Evolutionary conservation across 2,329 filamentous ascomycete genomes (phyloP).

Genomic region (Pseudogymnoascus sp.): DNA sequence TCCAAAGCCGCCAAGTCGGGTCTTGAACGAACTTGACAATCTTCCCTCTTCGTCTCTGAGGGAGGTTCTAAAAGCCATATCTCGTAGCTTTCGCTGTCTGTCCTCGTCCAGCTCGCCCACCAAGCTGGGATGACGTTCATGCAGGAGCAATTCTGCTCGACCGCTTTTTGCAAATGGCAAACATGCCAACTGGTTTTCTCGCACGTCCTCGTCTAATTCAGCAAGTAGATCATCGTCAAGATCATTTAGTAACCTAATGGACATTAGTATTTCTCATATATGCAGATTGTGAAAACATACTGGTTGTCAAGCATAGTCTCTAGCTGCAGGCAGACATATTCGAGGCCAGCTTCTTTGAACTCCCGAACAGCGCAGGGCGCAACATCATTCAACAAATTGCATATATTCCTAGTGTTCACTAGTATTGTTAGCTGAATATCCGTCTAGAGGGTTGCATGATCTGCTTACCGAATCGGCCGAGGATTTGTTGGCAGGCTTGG

Average conservation of each 20-base stretch:
- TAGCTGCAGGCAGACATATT: constrained; percentile 87
- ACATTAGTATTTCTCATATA: constrained; percentile 19
- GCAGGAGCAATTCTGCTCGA: constrained; percentile 58
- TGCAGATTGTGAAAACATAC: constrained; percentile 27
- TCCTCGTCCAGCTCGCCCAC: constrained; percentile 62
- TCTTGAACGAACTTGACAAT: constrained; percentile 52
- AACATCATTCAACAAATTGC: constrained; percentile 76
- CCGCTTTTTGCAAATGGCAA: constrained; percentile 73
- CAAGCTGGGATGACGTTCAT: constrained; percentile 39
- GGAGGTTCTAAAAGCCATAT: constrained; percentile 62
- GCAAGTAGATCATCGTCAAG: constrained; percentile 76
- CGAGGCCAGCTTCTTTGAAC: constrained; percentile 82
- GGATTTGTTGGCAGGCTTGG: constrained; percentile 77
- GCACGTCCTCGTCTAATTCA: constrained; percentile 74
- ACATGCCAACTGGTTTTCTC: constrained; percentile 72
- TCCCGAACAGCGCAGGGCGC: constrained; percentile 74
- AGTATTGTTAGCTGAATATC: constrained; percentile 21
- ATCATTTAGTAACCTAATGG: constrained; percentile 58
- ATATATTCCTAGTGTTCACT: constrained; percentile 81
- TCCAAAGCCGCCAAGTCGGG: constrained; percentile 55
- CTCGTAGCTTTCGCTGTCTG: constrained; percentile 62
- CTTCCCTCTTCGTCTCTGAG: constrained; percentile 61
- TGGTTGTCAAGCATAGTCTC: constrained; percentile 90
- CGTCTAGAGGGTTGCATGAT: neutral
- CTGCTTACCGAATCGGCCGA: constrained; percentile 65